Base-by-base conservation (phyloP, 2,329 filamentous ascomycete species). In the Acrocalymma vagum region DNA sequence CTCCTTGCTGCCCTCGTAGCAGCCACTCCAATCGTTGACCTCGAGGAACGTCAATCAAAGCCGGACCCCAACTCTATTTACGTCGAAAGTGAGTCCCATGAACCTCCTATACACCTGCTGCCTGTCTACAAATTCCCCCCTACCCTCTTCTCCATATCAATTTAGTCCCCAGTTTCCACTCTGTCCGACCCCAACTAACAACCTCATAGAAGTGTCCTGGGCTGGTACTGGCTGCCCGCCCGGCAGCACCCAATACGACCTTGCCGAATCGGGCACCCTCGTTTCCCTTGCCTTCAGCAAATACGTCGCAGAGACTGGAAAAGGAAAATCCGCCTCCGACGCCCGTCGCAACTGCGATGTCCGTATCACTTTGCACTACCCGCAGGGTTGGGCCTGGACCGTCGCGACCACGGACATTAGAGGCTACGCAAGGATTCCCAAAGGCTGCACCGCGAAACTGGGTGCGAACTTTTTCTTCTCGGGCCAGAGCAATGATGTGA, bases 291-390 rank as follows among this genome's bases (percentile, higher is more conserved):
- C 36, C 9, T 53, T 50, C 40, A 26, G 21, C 29, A 34, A 41
- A 26, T 50, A 50, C 30, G 35, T 47, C 16, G 46, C 43, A 5
- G 34, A 26, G 2, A 48, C 47, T 5, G 51, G 51, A 15, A 36
- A 36, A 1, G 41, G 39, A 5, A 21, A 29, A 16, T 29, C 38
- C 9, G 24, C 44, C 9, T 33, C 45, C 28, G 42, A 54, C 23
- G 38, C 48, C 15, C 44, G 51, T 39, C 47, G 49, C 36, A 48
- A 46, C 33, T 53, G 50, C 35, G 38, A 50, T 30, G 43, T 53
- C 14, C 40, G 41, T 25, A 41, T 53, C 29, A 43, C 35, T 1
- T 31, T 53, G 15, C 43, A 50, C 30, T 51, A 50, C 24, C 50
- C 46, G 11, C 42, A 47, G 17, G 46, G 43, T 3, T 53, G 39